Evolutionary conservation across 768 basidiomycete species (phyloP).

Genomic region (Dioszegia crocea): DNA sequence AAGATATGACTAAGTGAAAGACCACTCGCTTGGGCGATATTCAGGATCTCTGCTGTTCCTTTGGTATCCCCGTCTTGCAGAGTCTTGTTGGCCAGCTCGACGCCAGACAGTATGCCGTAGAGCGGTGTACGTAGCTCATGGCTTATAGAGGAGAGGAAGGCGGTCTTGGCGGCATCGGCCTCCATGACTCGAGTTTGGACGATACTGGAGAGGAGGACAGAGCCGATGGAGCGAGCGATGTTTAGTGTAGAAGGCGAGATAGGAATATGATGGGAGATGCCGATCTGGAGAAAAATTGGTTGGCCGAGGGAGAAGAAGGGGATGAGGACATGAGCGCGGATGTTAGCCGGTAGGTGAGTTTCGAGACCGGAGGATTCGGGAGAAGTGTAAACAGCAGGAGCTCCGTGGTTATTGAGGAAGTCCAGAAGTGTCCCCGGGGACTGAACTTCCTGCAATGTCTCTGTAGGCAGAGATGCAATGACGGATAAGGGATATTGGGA

Average conservation of each 20-base stretch:
- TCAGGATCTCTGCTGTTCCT: conserved; percentile 6
- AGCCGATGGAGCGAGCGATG: conserved; percentile 26
- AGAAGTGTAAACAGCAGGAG: conserved; percentile 1
- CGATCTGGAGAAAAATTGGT: conserved; percentile 24
- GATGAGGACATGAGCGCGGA: conserved; percentile 16
- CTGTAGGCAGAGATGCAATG: neutral
- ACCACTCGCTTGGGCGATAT: conserved; percentile 25
- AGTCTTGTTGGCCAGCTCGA: conserved; percentile 20
- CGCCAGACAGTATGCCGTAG: conserved; percentile 33
- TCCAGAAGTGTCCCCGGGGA: neutral
- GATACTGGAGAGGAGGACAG: conserved; percentile 23
- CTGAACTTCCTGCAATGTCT: neutral
- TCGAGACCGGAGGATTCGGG: conserved; percentile 29
- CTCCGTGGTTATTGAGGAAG: neutral
- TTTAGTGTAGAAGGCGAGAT: conserved; percentile 13
- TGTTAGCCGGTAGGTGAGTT: conserved; percentile 13
- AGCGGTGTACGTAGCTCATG: conserved; percentile 44
- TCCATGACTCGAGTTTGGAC: conserved; percentile 24
- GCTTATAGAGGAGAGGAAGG: conserved; percentile 38
- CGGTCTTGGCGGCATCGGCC: conserved; percentile 34
- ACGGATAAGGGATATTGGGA: neutral
- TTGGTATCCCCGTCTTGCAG: conserved; percentile 3
- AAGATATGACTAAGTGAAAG: conserved; percentile 25
- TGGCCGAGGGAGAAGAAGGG: conserved; percentile 22
- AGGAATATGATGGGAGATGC: conserved; percentile 4